Base-by-base conservation (phyloP, 2,329 filamentous ascomycete genomes). In the Monilinia vaccinii-corymbosi region DNA sequence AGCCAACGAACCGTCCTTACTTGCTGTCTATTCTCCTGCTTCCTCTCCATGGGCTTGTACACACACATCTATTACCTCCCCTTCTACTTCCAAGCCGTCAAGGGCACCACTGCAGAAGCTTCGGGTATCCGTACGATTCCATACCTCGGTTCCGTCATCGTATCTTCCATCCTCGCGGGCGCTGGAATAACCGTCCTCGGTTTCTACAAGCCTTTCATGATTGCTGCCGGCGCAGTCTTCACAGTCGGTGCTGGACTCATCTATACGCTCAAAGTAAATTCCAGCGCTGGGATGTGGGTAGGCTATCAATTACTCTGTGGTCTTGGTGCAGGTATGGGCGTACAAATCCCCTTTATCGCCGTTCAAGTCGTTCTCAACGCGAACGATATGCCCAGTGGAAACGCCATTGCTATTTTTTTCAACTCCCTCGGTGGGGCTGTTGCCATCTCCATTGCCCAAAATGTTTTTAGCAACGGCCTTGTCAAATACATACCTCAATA, bases 361-460 rank as follows among this genome's bases (percentile, higher is more conserved):
- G 75, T 77, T 5, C 78, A 80, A 62, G 70, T 81, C 0, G 78
- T 81, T 0, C 73, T 84, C 10, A 73, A 74, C 16, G 73, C 74
- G 34, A 75, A 78, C 18, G 81, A 85, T 59, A 74, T 85, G 44
- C 76, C 81, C 5, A 79, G 76, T 1, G 82, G 81, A 28, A 77
- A 81, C 36, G 78, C 82, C 14, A 77, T 81, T 63, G 77, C 76
- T 49, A 81, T 84, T 65, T 85, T 85, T 65, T 73, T 76, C 42
- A 81, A 85, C 69, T 82, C 82, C 63, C 75, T 85, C 2, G 82
- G 82, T 14, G 81, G 81, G 36, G 80, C 82, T 36, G 72, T 85
- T 23, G 82, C 83, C 61, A 79, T 58, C 14, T 78, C 81, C 1
- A 78, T 83, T 25, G 81, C 80, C 0, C 79, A 84, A 68, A 78